Conservation (phyloP, 2,329 filamentous ascomycete species). For the Colletotrichum chrysophilum region DNA sequence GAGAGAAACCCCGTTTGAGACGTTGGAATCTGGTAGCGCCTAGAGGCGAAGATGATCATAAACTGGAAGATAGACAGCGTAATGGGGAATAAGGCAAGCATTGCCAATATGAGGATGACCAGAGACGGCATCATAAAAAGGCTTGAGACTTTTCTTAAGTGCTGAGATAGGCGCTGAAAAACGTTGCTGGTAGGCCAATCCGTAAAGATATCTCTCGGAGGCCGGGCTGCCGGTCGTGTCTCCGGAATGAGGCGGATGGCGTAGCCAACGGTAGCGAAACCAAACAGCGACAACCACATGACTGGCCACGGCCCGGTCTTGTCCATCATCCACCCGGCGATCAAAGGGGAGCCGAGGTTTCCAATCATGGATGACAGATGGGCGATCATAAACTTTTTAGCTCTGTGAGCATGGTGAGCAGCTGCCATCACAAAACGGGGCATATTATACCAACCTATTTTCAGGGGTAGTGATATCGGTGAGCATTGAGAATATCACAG, state of each 20-base stretch:
- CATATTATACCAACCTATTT: background rate
- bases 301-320: constrained; percentile 32
- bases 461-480: constrained; percentile 42
- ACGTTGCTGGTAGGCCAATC: background rate
- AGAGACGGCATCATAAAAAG: constrained; percentile 1
- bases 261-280: background rate
- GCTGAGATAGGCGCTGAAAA: background rate
- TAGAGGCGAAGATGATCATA: constrained; percentile 33
- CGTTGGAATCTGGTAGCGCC: constrained; percentile 31
- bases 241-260: background rate
- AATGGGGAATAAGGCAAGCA: constrained; percentile 10
- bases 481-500: constrained; percentile 37
- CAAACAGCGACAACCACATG: background rate
- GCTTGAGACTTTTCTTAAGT: background rate
- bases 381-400: constrained; percentile 38
- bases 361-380: constrained; percentile 33
- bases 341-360: constrained; percentile 38
- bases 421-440: background rate
- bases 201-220: background rate
- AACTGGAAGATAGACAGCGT: background rate
- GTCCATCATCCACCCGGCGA: constrained; percentile 41
- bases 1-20: constrained; percentile 34
- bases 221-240: background rate
- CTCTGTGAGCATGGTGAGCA: constrained; percentile 25
- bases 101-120: constrained; percentile 30